phyloP scores from a whole-genome alignment of 1,284 basidiomycete genomes.

The Trametes versicolor region DNA sequence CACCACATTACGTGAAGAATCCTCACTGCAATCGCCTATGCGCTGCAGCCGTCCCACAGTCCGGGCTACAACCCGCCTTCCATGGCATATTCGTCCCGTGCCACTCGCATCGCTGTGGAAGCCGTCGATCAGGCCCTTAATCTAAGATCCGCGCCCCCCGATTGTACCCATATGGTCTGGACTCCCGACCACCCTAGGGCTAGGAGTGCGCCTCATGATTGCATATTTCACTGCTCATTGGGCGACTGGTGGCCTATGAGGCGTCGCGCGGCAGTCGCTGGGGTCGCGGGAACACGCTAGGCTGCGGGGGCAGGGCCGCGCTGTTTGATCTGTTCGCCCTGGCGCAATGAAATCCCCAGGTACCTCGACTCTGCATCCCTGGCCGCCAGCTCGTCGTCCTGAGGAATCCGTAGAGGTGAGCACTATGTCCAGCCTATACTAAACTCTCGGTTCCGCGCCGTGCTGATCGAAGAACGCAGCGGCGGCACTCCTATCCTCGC shows the following conservation, averaged over 20 bases:
- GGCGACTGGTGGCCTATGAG: conserved; percentile 1
- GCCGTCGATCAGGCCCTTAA: conserved; percentile 28
- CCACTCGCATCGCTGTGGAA: conserved; percentile 14
- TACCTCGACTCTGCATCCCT: not conserved
- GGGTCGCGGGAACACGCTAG: conserved; percentile 2
- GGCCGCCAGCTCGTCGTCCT: too few species aligned
- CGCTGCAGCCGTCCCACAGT: conserved; percentile 10
- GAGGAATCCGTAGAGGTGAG: too few species aligned
- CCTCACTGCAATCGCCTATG: conserved; percentile 17
- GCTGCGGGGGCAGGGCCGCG: not conserved
- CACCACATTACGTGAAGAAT: conserved; percentile 18
- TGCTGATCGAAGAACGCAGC: conserved; percentile 6
- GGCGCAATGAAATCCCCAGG: not conserved
- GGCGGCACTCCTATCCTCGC: conserved; percentile 6
- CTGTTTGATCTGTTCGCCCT: conserved; percentile 1
- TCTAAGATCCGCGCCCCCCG: conserved; percentile 24
- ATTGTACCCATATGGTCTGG: conserved; percentile 21
- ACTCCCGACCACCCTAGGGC: conserved; percentile 4
- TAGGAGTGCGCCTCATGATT: conserved; percentile 8
- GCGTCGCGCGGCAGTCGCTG: conserved; percentile 18
- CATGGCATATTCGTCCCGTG: conserved; percentile 17
- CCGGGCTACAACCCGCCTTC: conserved; percentile 16
- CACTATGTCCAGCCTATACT: not conserved
- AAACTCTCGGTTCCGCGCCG: conserved; percentile 6
- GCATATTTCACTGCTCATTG: not conserved